Evolutionary conservation across 208 protist species (phyloP), one percentile per base, ranked within the genome.

Genomic region (Blastocrithidia nonstop): DNA sequence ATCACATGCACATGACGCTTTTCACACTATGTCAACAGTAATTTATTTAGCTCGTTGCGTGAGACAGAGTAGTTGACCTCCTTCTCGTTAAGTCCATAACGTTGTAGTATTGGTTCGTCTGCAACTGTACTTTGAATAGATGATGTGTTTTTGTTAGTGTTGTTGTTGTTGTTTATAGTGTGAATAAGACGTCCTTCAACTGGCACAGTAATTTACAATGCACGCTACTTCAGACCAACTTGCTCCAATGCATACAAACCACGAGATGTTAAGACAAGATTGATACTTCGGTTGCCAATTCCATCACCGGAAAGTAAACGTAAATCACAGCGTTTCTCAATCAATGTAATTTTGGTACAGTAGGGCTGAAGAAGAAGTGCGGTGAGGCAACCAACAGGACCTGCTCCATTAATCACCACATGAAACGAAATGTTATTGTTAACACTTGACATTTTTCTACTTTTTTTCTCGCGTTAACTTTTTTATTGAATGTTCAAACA

Each of bases 1-100:
- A 35, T 11, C 11, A 35, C 29, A 35, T n/a, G 29, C 29, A 35
- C 29, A 35, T n/a, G 11, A 35, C 29, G 29, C n/a, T 11, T n/a
- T n/a, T 35, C 29, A n/a, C 11, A 11, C 11, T 11, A 11, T 11
- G 11, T 35, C 26, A 15, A 4, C 13, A 44, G 6, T 4, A 27
- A 35, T 19, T 29, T 45, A 25, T 6, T 21, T 11, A 35, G 29
- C 29, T 35, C 29, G n/a, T 35, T 35, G 29, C 29, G 29, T n/a
- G 29, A 35, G 29, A 35, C n/a, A 11, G 29, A 35, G 29, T 35
- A 35, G 29, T 35, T 35, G 29, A 35, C 29, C 29, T 35, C 29
- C 11, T n/a, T 11, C n/a, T 11, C 29, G n/a, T 35, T 11, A 11
- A 35, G 29, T 11, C 29, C 29, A 35, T 35, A 35, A n/a, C 29